Conservation (phyloP, 345 rosid genomes). For the Melaleuca quinquenervia region DNA sequence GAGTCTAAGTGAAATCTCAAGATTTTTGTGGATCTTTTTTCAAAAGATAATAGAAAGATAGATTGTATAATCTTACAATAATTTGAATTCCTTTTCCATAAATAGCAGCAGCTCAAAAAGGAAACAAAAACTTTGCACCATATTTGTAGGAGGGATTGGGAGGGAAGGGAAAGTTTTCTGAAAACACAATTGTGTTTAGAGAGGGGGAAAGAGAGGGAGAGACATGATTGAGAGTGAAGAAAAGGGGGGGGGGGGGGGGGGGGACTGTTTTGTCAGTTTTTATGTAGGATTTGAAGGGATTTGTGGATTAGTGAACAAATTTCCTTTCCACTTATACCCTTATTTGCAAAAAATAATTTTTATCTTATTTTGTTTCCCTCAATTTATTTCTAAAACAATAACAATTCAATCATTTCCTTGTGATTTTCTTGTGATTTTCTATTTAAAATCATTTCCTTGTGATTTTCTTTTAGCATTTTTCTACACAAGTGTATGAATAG, state of each 20-base stretch:
- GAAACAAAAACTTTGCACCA: neutral
- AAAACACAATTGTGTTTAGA: neutral
- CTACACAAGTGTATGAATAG: neutral
- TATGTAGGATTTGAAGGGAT: neutral
- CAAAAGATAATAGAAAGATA: neutral
- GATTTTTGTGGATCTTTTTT: neutral
- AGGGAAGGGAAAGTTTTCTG: neutral
- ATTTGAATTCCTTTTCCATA: neutral
- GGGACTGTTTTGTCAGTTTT: neutral
- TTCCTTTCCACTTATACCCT: neutral
- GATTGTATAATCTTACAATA: neutral
- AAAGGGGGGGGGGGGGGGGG: neutral
- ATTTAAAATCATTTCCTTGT: neutral
- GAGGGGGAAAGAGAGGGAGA: neutral
- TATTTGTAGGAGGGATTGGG: neutral
- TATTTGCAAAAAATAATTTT: neutral
- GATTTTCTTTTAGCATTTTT: neutral
- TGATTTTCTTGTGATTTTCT: neutral
- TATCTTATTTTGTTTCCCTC: neutral
- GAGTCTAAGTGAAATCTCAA: neutral
- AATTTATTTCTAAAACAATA: neutral
- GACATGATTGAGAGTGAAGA: neutral
- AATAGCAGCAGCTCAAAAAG: neutral
- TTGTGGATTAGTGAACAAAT: neutral
- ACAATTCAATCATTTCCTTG: neutral